Base-by-base conservation (phyloP, 257 asterid species). In the Primulina tabacum region DNA sequence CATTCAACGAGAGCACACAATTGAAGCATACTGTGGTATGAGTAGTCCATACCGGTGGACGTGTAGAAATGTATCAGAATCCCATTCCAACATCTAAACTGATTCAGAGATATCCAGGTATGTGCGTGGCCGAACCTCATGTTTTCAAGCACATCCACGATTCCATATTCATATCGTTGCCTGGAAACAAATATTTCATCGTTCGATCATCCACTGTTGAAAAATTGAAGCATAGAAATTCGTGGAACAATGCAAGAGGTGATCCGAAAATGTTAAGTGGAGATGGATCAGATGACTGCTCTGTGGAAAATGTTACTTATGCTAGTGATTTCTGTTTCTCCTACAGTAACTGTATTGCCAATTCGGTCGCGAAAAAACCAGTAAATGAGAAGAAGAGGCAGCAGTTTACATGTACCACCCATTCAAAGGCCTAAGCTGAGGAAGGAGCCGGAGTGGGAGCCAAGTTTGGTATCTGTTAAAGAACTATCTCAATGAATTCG, bases 1-100 rank as follows among this genome's bases (percentile, higher is more conserved):
- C 84, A 0, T 32, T 66, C 21, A 73, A 81, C 18, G 37, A 68
- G 20, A 68, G 80, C 73, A 21, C 50, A 4, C 73, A 59, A 30
- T 56, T 72, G 5, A 73, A 71, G 16, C 74, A 72, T 1, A 65
- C 34, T 3, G 28, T 58, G 5, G 81, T 79, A 1, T 14, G 84
- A 7, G 38, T 79, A 14, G 86, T 89, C 28, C 92, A 87, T 69
- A 83, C 90, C 1, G 92, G 95, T 21, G 90, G 95, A 47, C 69
- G 69, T 16, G 76, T 79, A 56, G 96, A 87, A 76, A 76, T 83
- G 70, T 84, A 74, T 65, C 79, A 68, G 4, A 65, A 70, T 28
- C 76, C 84, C 18, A 53, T 28, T 28, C 30, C 30, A 28, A 4
- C 30, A 28, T 28, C 3, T 28, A 40, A 12, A 55, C 29, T 87